Evolutionary conservation across 306 rosid genomes (phyloP).

Genomic region (Medicago ruthenica): DNA sequence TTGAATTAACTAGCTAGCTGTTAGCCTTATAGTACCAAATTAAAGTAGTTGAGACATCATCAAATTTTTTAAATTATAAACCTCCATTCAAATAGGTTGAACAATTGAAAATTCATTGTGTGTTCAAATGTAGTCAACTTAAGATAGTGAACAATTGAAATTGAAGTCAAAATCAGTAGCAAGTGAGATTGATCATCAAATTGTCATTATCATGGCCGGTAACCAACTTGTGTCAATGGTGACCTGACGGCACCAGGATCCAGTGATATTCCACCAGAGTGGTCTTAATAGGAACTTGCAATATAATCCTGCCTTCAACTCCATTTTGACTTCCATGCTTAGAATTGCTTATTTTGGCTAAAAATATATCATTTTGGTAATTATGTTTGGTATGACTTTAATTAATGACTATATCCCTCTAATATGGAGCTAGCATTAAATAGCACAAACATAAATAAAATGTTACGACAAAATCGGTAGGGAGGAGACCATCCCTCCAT

Average conservation of each 20-base stretch:
- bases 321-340: conserved; percentile 35
- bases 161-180: conserved; percentile 40
- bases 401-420: conserved; percentile 23
- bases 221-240: conserved; percentile 47
- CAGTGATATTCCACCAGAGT: conserved; percentile 53
- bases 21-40: neutral
- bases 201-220: conserved; percentile 61
- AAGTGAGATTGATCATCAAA: conserved; percentile 45
- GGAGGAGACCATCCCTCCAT: neutral
- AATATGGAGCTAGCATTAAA: conserved; percentile 37
- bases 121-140: conserved; percentile 45
- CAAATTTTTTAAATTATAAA: conserved; percentile 16
- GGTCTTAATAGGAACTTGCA: conserved; percentile 52
- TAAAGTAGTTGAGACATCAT: conserved; percentile 7
- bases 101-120: conserved; percentile 2
- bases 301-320: conserved; percentile 44
- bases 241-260: conserved; percentile 50
- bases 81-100: conserved; percentile 23
- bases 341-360: conserved; percentile 33
- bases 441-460: neutral
- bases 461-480: neutral
- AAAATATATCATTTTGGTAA: conserved; percentile 44
- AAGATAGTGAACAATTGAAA: conserved; percentile 29
- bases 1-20: conserved; percentile 1
- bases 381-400: conserved; percentile 44